phyloP scores from a whole-genome alignment of 345 rosid species.

The Tarenaya hassleriana region DNA sequence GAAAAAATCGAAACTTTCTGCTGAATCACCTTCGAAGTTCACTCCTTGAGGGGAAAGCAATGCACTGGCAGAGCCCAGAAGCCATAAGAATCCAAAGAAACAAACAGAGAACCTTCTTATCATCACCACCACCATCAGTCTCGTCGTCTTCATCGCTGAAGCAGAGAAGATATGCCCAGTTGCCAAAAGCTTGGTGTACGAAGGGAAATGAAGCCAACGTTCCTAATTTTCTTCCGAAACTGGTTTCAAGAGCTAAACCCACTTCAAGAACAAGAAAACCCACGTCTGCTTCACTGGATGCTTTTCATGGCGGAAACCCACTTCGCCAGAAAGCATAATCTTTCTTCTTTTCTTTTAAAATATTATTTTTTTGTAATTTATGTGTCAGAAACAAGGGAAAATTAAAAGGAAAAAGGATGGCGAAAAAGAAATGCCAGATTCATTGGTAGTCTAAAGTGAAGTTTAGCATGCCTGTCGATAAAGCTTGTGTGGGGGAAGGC shows the following conservation, averaged over 20 bases:
- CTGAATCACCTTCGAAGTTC: constrained; percentile 69
- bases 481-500: constrained; percentile 30
- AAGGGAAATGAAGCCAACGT: constrained; percentile 22
- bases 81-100: constrained; percentile 38
- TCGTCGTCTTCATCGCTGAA: constrained; percentile 22
- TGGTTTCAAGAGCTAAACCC: constrained; percentile 26
- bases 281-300: constrained; percentile 15
- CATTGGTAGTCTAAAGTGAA: constrained; percentile 41
- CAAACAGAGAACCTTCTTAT: constrained; percentile 24
- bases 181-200: constrained; percentile 27
- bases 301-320: constrained; percentile 48
- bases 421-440: constrained; percentile 22
- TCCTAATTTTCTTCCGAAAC: constrained; percentile 18
- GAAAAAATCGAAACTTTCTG: neutral
- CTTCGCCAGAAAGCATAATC: constrained; percentile 35
- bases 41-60: constrained; percentile 82
- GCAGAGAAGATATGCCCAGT: constrained; percentile 32
- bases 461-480: constrained; percentile 56
- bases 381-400: constrained; percentile 43
- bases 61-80: constrained; percentile 42
- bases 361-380: constrained; percentile 8
- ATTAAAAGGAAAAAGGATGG: neutral
- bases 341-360: constrained; percentile 5
- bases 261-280: constrained; percentile 33
- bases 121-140: constrained; percentile 17